Evolutionary conservation across 352 stramenopile genomes (phyloP), one percentile per base, ranked within the genome.

Genomic region (Phytopythium sindhum): DNA sequence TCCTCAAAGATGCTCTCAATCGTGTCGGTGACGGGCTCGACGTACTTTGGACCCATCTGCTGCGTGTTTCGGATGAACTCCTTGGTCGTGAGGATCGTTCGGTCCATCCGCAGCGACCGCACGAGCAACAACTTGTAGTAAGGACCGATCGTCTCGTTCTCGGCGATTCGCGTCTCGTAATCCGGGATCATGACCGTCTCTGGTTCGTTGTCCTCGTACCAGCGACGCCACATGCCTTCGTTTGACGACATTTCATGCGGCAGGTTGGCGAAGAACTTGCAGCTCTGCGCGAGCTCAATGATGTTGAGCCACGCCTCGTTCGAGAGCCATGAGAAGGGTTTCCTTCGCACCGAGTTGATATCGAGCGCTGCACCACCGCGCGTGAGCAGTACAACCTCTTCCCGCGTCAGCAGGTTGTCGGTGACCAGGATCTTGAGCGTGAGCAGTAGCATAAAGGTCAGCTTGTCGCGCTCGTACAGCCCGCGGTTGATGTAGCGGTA

Each of bases 401-500:
- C 91, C 15, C 78, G 79, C 47, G 96, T 98, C n/a, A 99, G 67
- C 37, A 98, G 67, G 39, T 65, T 88, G 51, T 97, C 95, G 6
- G 93, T 98, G 19, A 99, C 96, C 41, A 99, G 83, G 67, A 99
- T 99, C 82, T 99, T 99, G 74, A 99, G 88, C 1, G 97, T 99
- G 28, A 99, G 72, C 17, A 99, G 74, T 39, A 99, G 70, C 24
- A 99, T 84, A 73, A 99, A 99, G 44, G 97, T 99, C 21, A 99
- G 82, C 79, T 99, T 99, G 79, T 99, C 95, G 66, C 95, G 86
- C 66, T 99, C 97, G 72, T 99, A 99, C 2, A 99, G 75, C 0
- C 97, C 97, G 41, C 96, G 94, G 66, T 99, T 99, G 68, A 99
- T 97, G 81, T 99, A 99, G 23, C 97, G 94, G 75, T 99, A 99